Conservation (phyloP, 805 yeast genomes). For the Wickerhamomyces rabaulensis region DNA sequence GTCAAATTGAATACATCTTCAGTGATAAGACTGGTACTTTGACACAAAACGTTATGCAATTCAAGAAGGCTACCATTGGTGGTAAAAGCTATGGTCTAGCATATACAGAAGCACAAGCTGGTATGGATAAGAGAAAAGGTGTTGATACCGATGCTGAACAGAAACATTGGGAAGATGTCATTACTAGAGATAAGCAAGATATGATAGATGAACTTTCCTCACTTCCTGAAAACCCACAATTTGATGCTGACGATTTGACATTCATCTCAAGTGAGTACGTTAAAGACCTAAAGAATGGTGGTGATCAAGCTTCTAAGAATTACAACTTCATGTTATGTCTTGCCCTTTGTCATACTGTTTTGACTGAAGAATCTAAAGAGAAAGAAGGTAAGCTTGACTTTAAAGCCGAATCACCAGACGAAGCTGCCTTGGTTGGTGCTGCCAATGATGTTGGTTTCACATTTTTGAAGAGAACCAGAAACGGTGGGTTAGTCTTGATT, state of each 20-base stretch:
- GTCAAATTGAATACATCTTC: conserved; percentile 80
- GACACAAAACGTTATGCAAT: conserved; percentile 83
- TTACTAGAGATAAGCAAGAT: conserved; percentile 47
- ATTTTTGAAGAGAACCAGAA: conserved; percentile 62
- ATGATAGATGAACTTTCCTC: conserved; percentile 45
- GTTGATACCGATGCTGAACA: conserved; percentile 63
- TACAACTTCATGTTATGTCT: conserved; percentile 71
- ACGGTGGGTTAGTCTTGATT: conserved; percentile 58
- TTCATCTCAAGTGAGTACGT: conserved; percentile 65
- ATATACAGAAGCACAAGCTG: conserved; percentile 79
- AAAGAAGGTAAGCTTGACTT: conserved; percentile 50
- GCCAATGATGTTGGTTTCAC: conserved; percentile 74
- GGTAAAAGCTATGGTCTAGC: conserved; percentile 74
- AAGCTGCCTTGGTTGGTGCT: conserved; percentile 77
- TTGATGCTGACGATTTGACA: conserved; percentile 54
- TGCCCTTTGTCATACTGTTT: conserved; percentile 73
- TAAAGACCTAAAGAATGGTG: conserved; percentile 45
- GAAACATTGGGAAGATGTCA: conserved; percentile 42
- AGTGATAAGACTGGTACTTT: conserved; percentile 83
- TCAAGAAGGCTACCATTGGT: conserved; percentile 71
- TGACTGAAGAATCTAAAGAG: conserved; percentile 61
- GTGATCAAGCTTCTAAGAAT: conserved; percentile 49
- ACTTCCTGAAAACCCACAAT: conserved; percentile 32
- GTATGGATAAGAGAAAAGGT: conserved; percentile 73
- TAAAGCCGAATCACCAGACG: conserved; percentile 86